phyloP scores from a whole-genome alignment of 306 rosid genomes.

The Rosa chinensis region DNA sequence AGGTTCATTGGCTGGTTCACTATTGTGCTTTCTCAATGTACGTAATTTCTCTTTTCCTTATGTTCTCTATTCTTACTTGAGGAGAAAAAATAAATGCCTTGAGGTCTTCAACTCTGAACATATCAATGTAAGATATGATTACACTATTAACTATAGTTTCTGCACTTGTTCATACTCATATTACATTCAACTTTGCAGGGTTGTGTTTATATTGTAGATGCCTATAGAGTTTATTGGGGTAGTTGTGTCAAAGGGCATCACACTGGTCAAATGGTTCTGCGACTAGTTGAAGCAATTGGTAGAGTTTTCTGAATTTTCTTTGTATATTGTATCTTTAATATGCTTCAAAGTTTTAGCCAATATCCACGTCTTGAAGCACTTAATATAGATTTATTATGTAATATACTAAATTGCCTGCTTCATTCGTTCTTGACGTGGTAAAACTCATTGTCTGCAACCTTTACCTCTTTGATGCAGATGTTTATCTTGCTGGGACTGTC shows the following conservation, averaged over 20 bases:
- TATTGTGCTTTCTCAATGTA: conserved; percentile 95
- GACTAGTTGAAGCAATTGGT: conserved; percentile 97
- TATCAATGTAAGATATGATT: neutral
- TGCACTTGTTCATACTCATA: conserved; percentile 15
- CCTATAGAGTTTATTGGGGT: conserved; percentile 87
- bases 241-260: conserved; percentile 91
- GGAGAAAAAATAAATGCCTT: neutral
- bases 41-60: conserved; percentile 35
- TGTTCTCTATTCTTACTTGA: neutral
- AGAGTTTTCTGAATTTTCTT: conserved; percentile 21
- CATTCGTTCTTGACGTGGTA: neutral
- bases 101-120: neutral
- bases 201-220: conserved; percentile 73
- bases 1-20: conserved; percentile 95
- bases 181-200: conserved; percentile 55
- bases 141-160: neutral
- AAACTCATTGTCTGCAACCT: conserved; percentile 15
- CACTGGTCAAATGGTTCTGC: conserved; percentile 85
- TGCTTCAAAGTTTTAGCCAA: neutral
- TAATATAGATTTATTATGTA: neutral
- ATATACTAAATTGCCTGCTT: neutral
- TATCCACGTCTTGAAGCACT: neutral
- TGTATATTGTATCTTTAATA: neutral
- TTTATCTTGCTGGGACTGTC: conserved; percentile 97
- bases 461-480: conserved; percentile 59